These are phyloP conservation scores for Phycomyces nitens DNA, from an alignment of 192 early-diverging fungal genomes.

Conservation along the genomic window DNA sequence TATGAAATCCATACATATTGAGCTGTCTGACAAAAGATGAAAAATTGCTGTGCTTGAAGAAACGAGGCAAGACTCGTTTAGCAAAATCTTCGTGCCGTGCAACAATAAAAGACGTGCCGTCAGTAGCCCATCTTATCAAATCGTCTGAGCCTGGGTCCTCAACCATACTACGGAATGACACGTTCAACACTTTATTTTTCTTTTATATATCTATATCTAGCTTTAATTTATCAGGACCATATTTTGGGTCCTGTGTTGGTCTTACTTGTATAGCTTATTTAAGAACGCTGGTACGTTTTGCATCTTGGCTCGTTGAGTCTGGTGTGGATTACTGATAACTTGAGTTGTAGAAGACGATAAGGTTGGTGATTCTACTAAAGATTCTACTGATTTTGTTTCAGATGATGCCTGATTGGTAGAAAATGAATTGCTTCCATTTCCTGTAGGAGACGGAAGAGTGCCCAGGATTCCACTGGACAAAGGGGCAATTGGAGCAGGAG, in stretches of 20 bases:
- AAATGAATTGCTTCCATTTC: not conserved
- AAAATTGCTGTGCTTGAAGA: conserved; percentile 94
- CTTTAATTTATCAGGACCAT: not conserved
- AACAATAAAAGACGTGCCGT: conserved; percentile 84
- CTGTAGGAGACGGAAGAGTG: not conserved
- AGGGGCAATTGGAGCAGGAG: not conserved
- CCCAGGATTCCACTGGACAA: not conserved
- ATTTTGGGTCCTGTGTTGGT: not conserved
- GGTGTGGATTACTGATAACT: not conserved
- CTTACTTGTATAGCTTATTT: conserved; percentile 85
- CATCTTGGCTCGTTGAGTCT: not conserved
- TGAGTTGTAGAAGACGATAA: not conserved
- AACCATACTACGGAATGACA: conserved; percentile 72
- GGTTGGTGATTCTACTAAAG: not conserved
- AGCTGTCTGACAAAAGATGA: conserved; percentile 89
- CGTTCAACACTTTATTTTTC: not conserved
- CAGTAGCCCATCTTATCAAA: conserved; percentile 86
- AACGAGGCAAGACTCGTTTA: conserved; percentile 66
- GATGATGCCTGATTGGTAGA: not conserved
- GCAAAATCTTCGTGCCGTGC: conserved; percentile 35
- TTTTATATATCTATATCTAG: not conserved
- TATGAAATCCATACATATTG: conserved; percentile 98
- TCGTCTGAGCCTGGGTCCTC: conserved; percentile 74
- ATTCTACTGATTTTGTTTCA: not conserved
- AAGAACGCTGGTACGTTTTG: conserved; percentile 82